Base-by-base conservation (phyloP, 352 stramenopile species). In the Phytophthora brassicae region DNA sequence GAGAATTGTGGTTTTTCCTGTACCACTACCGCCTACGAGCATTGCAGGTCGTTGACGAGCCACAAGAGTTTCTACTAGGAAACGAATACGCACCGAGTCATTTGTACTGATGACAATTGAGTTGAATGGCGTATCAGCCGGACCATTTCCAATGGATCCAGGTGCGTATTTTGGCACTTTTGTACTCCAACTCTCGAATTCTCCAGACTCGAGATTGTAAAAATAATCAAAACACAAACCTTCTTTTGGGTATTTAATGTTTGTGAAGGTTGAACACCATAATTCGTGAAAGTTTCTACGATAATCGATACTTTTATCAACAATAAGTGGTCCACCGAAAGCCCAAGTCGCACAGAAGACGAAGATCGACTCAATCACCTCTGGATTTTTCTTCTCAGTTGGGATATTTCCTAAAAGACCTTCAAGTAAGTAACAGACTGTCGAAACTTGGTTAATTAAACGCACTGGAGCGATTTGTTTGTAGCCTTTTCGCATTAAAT, bases 171-270 rank as follows among this genome's bases (percentile, higher is more conserved):
- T 92, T 14, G 94, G 90, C 22, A 98, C 93, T 58, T 97, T 97
- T 2, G 74, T 89, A 62, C 84, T 87, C 97, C 96, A 99, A 58
- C 86, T 91, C 31, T 97, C 82, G 57, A 98, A 98, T 35, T 96
- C 87, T 58, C 90, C 91, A 3, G 76, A 92, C 44, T 97, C 87
- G 19, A 95, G 57, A 68, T 98, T 97, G 69, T 97, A 99, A 59
- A 98, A 98, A 69, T 98, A 99, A 75, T 99, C 97, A 59, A 99
- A 99, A 64, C 94, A 98, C 6, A 92, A 56, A 6, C 93, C 94
- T 64, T 98, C 95, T 61, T 98, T 98, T 0, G 96, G 94, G 60
- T 98, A 98, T 56, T 98, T 98, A 63, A 95, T 69, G 53, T 70
- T 90, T 0, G 86, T 81, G 59, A 92, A 95, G 20, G 84, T 79